phyloP scores from a whole-genome alignment of 1,284 basidiomycete genomes.

The Ustilago loliicola region DNA sequence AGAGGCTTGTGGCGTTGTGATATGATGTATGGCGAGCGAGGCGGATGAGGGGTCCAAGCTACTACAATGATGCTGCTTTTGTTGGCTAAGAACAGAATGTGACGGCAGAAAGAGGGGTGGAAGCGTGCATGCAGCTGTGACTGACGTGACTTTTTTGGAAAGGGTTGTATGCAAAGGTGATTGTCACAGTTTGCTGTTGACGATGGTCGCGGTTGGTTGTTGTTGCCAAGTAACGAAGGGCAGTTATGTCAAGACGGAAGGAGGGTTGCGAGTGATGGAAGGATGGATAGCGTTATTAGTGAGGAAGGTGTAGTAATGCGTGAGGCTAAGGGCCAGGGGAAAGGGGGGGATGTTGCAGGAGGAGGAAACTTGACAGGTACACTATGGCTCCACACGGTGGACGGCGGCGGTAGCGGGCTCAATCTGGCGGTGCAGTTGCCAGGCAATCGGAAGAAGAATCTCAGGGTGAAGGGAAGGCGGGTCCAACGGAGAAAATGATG shows the following conservation, averaged over 20 bases:
- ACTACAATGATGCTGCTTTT: neutral
- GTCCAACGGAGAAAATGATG: constrained; percentile 26
- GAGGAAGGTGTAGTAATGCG: neutral
- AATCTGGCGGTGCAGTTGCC: neutral
- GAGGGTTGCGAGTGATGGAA: constrained; percentile 9
- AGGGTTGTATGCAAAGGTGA: constrained; percentile 6
- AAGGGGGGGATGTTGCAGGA: neutral
- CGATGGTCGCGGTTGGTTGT: constrained; percentile 8
- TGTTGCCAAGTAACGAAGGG: constrained; percentile 15
- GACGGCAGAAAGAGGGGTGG: constrained; percentile 30
- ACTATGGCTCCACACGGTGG: neutral
- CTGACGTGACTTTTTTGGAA: constrained; percentile 22
- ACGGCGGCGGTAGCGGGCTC: neutral
- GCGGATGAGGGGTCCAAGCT: constrained; percentile 14
- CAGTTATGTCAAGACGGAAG: constrained; percentile 12
- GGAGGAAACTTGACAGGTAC: constrained; percentile 5
- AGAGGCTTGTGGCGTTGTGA: constrained; percentile 25
- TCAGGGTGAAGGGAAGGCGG: constrained; percentile 4
- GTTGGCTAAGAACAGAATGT: constrained; percentile 9
- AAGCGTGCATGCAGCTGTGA: constrained; percentile 25
- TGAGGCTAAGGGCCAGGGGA: constrained; percentile 8
- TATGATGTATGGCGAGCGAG: constrained; percentile 37
- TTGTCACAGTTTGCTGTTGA: constrained; percentile 5
- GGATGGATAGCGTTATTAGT: constrained; percentile 33
- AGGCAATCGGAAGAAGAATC: neutral